Conservation (phyloP, 2,329 filamentous ascomycete genomes). For the Fusarium stilboides region DNA sequence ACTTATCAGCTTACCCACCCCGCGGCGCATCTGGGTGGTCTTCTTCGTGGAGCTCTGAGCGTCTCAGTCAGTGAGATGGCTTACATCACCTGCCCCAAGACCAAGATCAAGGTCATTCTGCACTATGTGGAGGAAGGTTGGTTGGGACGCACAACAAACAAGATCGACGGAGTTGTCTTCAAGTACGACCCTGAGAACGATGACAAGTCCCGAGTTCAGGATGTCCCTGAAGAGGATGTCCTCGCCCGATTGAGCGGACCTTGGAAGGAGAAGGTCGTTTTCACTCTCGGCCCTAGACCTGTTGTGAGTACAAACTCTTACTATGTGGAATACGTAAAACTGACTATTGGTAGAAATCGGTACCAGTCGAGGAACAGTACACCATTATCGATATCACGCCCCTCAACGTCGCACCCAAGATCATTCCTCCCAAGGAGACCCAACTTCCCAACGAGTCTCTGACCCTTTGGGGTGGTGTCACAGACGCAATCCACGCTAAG, state of each 20-base stretch:
- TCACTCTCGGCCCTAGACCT: conserved; percentile 72
- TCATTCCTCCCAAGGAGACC: conserved; percentile 80
- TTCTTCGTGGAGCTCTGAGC: conserved; percentile 88
- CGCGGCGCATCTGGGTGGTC: conserved; percentile 89
- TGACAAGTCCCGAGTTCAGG: conserved; percentile 82
- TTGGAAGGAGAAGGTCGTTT: conserved; percentile 82
- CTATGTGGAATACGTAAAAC: conserved; percentile 4
- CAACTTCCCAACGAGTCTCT: conserved; percentile 93
- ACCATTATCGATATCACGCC: conserved; percentile 92
- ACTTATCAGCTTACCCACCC: conserved; percentile 97
- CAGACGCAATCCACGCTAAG: conserved; percentile 85
- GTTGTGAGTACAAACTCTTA: conserved; percentile 66
- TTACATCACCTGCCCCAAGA: conserved; percentile 91
- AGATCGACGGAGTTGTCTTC: conserved; percentile 92
- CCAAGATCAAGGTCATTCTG: conserved; percentile 90
- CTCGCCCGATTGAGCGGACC: conserved; percentile 86
- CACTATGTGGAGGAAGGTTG: conserved; percentile 96
- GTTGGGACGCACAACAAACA: conserved; percentile 92
- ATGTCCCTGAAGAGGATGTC: conserved; percentile 88
- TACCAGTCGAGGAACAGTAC: conserved; percentile 72
- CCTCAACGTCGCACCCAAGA: conserved; percentile 83
- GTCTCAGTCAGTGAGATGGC: conserved; percentile 92
- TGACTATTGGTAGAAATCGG: conserved; percentile 53
- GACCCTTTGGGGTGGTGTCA: conserved; percentile 89
- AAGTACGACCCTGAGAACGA: conserved; percentile 91